Conservation (phyloP, 306 rosid genomes). For the Luffa aegyptiaca region DNA sequence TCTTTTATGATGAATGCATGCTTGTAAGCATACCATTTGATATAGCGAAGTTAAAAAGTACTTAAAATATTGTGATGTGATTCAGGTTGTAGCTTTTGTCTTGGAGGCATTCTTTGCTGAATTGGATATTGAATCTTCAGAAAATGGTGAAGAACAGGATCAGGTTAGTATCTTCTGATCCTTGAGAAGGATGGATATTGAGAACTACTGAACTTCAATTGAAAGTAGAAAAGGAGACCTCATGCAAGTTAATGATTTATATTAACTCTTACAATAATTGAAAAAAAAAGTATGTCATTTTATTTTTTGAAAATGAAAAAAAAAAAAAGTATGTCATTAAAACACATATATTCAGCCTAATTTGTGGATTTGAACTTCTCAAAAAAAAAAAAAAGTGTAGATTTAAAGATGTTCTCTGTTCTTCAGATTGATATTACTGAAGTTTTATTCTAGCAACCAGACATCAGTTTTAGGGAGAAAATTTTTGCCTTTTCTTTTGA, state of each 20-base stretch:
- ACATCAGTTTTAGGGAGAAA: neutral
- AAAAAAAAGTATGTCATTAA: neutral
- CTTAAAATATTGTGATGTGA: slow-evolving; percentile 14
- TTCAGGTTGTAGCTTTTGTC: slow-evolving; percentile 92
- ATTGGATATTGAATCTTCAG: slow-evolving; percentile 69
- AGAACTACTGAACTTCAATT: neutral
- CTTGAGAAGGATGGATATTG: neutral
- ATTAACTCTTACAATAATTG: neutral
- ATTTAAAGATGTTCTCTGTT: neutral
- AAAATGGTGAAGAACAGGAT: slow-evolving; percentile 28
- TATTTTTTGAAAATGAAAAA: no score
- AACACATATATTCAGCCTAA: neutral
- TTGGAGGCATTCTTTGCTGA: slow-evolving; percentile 99
- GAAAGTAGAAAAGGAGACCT: neutral
- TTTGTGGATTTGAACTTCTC: no score
- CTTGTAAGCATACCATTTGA: neutral
- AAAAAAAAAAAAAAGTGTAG: neutral
- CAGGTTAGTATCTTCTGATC: slow-evolving; percentile 41
- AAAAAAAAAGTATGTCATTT: neutral
- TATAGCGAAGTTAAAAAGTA: neutral
- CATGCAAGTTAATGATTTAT: neutral
- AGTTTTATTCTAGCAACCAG: neutral
- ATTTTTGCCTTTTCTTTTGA: neutral
- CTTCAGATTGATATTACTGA: neutral
- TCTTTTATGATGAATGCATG: neutral